phyloP scores from a whole-genome alignment of 2,329 filamentous ascomycete species.

The Pyricularia grisea region DNA sequence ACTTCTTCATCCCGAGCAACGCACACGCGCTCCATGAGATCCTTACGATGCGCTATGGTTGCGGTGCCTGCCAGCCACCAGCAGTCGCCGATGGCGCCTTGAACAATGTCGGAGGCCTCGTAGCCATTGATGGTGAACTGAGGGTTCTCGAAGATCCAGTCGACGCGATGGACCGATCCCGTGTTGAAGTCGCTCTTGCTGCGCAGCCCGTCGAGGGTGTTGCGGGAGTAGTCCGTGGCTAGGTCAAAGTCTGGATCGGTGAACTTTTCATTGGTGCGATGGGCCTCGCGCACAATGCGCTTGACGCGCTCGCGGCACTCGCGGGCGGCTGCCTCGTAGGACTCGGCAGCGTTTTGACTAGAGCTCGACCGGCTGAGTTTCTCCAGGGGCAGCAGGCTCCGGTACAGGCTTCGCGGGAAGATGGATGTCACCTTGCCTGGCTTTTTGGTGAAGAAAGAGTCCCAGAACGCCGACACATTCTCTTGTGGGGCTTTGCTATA shows the following conservation, averaged over 20 bases:
- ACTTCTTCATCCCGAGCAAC: conserved; percentile 57
- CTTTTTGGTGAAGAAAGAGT: conserved; percentile 27
- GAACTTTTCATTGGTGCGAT: conserved; percentile 34
- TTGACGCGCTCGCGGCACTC: conserved; percentile 29
- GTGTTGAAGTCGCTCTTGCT: conserved; percentile 17
- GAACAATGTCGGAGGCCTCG: conserved; percentile 30
- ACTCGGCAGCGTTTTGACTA: conserved; percentile 27
- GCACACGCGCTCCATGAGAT: conserved; percentile 57
- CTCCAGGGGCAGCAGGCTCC: conserved; percentile 18
- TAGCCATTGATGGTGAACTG: conserved; percentile 54
- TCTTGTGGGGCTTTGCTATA: conserved; percentile 26
- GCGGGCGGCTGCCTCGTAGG: conserved; percentile 29
- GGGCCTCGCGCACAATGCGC: conserved; percentile 29
- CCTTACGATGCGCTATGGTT: conserved; percentile 56
- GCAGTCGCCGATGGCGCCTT: conserved; percentile 52
- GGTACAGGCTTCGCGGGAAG: conserved; percentile 30
- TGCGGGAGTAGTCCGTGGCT: conserved; percentile 22
- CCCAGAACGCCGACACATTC: conserved; percentile 30
- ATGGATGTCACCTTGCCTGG: conserved; percentile 34
- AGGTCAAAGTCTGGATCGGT: conserved; percentile 35
- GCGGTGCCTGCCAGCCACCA: conserved; percentile 65
- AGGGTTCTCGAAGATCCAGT: conserved; percentile 49
- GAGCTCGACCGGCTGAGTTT: conserved; percentile 16
- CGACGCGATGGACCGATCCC: conserved; percentile 30
- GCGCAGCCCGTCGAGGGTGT: conserved; percentile 26